Evolutionary conservation across 2,329 filamentous ascomycete species (phyloP), one percentile per base, ranked within the genome.

Genomic region (Amauroascus verrucosus): DNA sequence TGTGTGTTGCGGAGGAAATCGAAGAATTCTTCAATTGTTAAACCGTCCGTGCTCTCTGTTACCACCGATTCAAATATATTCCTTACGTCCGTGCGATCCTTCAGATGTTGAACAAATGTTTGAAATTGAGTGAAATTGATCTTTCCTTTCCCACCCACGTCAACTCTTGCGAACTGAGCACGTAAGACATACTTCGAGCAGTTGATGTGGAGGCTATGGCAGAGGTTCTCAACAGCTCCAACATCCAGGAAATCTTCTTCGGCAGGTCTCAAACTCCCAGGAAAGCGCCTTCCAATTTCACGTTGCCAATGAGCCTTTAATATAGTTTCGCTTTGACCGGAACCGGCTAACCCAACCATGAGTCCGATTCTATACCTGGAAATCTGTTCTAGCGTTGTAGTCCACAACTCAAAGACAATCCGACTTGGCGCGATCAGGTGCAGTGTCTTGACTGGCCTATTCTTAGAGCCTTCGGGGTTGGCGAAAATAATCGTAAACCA

Each of bases 401-500:
- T 88, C 93, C 91, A 97, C 24, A 87, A 75, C 28, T 82, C 76
- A 62, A 91, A 85, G 6, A 83, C 80, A 59, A 82, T 79, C 45
- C 82, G 75, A 57, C 85, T 83, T 9, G 84, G 84, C 24, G 90
- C 88, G 54, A 96, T 83, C 49, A 98, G 77, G 67, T 97, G 89
- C 74, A 97, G 82, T 7, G 84, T 84, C 68, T 96, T 95, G 62
- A 79, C 75, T 5, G 74, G 69, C 22, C 77, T 73, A 43, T 82
- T 84, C 65, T 88, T 91, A 7, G 84, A 84, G 57, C 84, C 85
- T 61, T 88, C 86, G 0, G 85, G 83, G 35, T 88, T 79, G 0
- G 82, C 81, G 67, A 95, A 96, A 51, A 95, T 80, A 59, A 98
- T 88, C 26, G 90, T 94, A 64, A 97, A 91, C 80, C 90, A 95